phyloP scores from a whole-genome alignment of 192 early-diverging fungal genomes.

The Podila clonocystis region DNA sequence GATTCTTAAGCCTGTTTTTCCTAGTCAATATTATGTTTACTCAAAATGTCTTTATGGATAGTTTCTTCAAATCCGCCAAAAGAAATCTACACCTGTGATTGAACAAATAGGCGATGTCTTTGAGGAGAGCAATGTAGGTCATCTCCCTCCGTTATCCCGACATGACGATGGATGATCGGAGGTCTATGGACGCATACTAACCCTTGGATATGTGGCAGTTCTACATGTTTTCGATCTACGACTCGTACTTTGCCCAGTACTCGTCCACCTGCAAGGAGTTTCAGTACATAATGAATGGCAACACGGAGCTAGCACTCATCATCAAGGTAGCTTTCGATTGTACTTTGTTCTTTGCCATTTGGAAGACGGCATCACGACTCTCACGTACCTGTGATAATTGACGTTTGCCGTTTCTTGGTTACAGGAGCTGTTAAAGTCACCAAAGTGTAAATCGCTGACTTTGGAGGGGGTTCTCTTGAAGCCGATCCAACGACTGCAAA shows the following conservation, averaged over 20 bases:
- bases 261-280: constrained; percentile 36
- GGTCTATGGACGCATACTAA: background rate
- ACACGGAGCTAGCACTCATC: constrained; percentile 29
- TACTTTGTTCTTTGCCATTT: background rate
- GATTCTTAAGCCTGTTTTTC: background rate
- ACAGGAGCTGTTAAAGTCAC: constrained; percentile 39
- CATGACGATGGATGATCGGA: background rate
- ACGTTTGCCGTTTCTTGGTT: background rate
- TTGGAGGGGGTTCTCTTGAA: constrained; percentile 56
- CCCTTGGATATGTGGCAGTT: constrained; percentile 10
- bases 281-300: constrained; percentile 23
- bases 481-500: constrained; percentile 56
- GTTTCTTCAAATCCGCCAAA: constrained; percentile 37
- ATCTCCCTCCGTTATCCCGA: background rate
- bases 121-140: constrained; percentile 12
- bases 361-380: background rate
- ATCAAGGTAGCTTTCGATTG: constrained; percentile 11
- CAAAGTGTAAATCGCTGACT: constrained; percentile 50
- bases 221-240: constrained; percentile 50
- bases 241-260: constrained; percentile 50
- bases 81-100: constrained; percentile 20
- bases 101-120: constrained; percentile 39
- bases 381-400: background rate
- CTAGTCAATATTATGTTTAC: background rate
- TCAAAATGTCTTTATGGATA: background rate